Conservation (phyloP, 2,329 filamentous ascomycete species). For the Fusarium lyarnte region DNA sequence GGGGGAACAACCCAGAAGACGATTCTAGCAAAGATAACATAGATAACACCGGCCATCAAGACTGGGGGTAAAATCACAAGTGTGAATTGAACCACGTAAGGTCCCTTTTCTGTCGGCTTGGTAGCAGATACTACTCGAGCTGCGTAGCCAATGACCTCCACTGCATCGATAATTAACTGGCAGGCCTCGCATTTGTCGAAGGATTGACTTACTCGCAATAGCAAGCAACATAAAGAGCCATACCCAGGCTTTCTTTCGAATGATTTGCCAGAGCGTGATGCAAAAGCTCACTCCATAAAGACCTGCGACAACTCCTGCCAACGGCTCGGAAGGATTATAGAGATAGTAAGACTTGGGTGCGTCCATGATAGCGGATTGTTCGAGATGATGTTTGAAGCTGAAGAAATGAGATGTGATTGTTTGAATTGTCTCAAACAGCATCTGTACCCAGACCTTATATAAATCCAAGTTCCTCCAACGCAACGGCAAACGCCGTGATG, state of each 20-base stretch:
- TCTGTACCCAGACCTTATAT: background rate
- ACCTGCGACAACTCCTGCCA: slow-evolving; percentile 33
- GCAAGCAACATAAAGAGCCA: slow-evolving; percentile 33
- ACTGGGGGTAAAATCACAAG: slow-evolving; percentile 38
- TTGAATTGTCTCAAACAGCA: background rate
- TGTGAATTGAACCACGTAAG: slow-evolving; percentile 36
- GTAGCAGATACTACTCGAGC: slow-evolving; percentile 26
- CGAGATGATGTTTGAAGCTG: background rate
- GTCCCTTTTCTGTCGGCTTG: slow-evolving; percentile 20
- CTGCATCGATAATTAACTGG: background rate
- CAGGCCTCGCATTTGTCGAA: accelerated
- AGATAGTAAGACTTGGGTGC: slow-evolving; percentile 23
- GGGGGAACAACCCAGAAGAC: slow-evolving; percentile 39
- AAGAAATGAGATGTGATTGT: background rate
- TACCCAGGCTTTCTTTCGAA: slow-evolving; percentile 32
- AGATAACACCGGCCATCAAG: slow-evolving; percentile 41
- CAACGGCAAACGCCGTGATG: background rate
- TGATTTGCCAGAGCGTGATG: slow-evolving; percentile 24
- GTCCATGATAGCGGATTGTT: background rate
- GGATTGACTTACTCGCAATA: slow-evolving; percentile 14
- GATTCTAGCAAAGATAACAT: slow-evolving; percentile 37
- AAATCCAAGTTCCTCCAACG: background rate
- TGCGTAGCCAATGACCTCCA: slow-evolving; percentile 33
- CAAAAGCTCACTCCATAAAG: slow-evolving; percentile 31
- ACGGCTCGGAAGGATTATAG: slow-evolving; percentile 25